Conservation (phyloP, 495 filamentous ascomycete species). For the Cladorrhinum samala region DNA sequence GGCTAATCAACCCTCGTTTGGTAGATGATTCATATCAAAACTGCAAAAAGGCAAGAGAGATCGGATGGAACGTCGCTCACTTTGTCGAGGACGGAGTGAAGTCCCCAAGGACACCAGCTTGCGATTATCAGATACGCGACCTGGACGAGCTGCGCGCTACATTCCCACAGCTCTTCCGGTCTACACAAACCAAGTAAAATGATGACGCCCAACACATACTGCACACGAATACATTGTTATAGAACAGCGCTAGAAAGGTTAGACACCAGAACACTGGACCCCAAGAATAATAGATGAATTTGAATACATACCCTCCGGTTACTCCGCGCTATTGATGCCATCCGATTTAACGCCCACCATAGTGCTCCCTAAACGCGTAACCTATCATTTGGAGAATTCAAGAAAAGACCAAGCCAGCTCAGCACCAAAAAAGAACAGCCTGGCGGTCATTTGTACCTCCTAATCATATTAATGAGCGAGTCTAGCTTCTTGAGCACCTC, state of each 20-base stretch:
- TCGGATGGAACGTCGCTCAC: constrained; percentile 77
- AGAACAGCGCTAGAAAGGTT: background rate
- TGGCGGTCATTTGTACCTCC: constrained; percentile 34
- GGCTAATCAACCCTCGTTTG: constrained; percentile 9
- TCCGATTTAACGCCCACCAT: no score
- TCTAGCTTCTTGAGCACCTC: constrained; percentile 62
- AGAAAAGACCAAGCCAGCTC: background rate
- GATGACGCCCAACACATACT: background rate
- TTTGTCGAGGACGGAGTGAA: constrained; percentile 67
- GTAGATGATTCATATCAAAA: constrained; percentile 80
- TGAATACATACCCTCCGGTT: no score
- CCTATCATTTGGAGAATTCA: background rate
- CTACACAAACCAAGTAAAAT: constrained; percentile 3
- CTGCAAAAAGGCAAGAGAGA: constrained; percentile 58
- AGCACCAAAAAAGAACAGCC: background rate
- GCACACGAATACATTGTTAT: background rate
- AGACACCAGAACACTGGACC: no score
- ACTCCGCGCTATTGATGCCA: no score
- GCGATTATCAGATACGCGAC: constrained; percentile 61
- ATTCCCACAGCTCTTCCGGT: constrained; percentile 77
- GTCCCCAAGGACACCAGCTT: constrained; percentile 52
- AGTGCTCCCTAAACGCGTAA: no score
- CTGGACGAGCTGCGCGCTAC: constrained; percentile 64
- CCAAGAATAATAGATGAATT: no score
- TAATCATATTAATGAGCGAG: constrained; percentile 53